These are phyloP conservation scores for Canna indica DNA, from an alignment of 176 grass and related monocot genomes.

Conservation along the genomic window DNA sequence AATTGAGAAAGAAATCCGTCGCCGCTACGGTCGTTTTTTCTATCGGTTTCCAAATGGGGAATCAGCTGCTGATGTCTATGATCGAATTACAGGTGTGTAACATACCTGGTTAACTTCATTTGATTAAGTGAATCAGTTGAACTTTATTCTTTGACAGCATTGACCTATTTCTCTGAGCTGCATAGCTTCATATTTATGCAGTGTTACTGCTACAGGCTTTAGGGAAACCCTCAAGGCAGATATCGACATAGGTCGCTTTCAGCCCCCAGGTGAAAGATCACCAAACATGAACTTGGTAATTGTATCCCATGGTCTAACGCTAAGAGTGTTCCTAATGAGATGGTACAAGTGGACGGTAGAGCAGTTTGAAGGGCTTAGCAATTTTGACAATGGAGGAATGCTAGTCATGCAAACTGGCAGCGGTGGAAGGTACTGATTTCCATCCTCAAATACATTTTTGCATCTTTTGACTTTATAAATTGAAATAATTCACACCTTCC, in stretches of 20 bases:
- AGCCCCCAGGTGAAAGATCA: slow-evolving; percentile 29
- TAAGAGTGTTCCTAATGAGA: slow-evolving; percentile 65
- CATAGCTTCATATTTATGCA: slow-evolving; percentile 37
- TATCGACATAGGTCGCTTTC: slow-evolving; percentile 54
- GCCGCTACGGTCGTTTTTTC: slow-evolving; percentile 58
- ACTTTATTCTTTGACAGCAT: slow-evolving; percentile 3
- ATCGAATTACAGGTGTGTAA: slow-evolving; percentile 44
- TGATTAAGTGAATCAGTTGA: not conserved
- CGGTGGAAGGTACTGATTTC: slow-evolving; percentile 31
- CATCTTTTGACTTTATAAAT: not conserved
- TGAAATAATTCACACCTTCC: not conserved
- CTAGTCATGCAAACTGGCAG: slow-evolving; percentile 59
- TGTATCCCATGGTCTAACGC: slow-evolving; percentile 55
- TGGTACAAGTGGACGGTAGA: slow-evolving; percentile 83
- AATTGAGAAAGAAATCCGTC: slow-evolving; percentile 44
- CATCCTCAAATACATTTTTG: not conserved
- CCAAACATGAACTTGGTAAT: slow-evolving; percentile 54
- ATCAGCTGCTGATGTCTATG: slow-evolving; percentile 74
- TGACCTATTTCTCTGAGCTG: slow-evolving; percentile 11
- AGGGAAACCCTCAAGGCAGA: slow-evolving; percentile 57
- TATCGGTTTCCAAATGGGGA: slow-evolving; percentile 66
- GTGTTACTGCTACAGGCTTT: slow-evolving; percentile 51
- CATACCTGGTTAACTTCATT: not conserved
- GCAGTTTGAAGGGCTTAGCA: slow-evolving; percentile 49
- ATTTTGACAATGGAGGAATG: slow-evolving; percentile 44